A percentile compares a stretch with the other conserved stretches of the same genome.
Conservation (phyloP, 805 yeast genomes). For the Starmerella vitae region DNA sequence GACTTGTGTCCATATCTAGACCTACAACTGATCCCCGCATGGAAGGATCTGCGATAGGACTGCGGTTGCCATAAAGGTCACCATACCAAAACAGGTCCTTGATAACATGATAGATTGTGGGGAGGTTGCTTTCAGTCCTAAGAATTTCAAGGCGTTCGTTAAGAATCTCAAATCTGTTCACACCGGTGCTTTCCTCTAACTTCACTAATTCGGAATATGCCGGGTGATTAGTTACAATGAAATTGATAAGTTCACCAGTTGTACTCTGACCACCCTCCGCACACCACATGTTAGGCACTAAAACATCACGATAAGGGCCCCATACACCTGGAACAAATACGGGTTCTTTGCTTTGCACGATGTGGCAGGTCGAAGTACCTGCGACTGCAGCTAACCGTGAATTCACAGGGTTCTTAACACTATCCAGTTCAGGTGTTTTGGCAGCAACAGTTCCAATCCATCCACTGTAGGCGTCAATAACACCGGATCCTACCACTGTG, state of each 20-base stretch:
- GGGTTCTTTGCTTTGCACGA: conserved; percentile 70
- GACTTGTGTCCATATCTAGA: conserved; percentile 75
- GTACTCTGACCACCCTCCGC: conserved; percentile 99
- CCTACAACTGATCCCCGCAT: conserved; percentile 93
- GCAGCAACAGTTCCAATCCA: conserved; percentile 99
- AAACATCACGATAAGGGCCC: conserved; percentile 94
- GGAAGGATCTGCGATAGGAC: conserved; percentile 90
- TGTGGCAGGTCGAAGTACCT: conserved; percentile 95
- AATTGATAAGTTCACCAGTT: conserved; percentile 88
- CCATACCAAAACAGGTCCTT: conserved; percentile 86
- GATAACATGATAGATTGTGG: conserved; percentile 70
- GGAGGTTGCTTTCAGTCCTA: conserved; percentile 40
- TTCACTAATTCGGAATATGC: conserved; percentile 61
- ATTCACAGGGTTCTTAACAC: conserved; percentile 33
- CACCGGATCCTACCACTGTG: conserved; percentile 86
- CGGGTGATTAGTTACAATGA: conserved; percentile 77
- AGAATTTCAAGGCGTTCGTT: conserved; percentile 62
- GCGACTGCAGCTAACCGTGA: conserved; percentile 96
- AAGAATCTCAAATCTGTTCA: conserved; percentile 69
- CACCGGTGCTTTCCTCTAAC: conserved; percentile 45
- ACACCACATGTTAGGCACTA: conserved; percentile 83
- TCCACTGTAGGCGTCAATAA: conserved; percentile 96
- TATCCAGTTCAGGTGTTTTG: conserved; percentile 37
- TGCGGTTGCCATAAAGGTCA: conserved; percentile 90
- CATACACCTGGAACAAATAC: conserved; percentile 92